phyloP scores from a whole-genome alignment of 495 filamentous ascomycete species.

The Parachaetomium inaequale region DNA sequence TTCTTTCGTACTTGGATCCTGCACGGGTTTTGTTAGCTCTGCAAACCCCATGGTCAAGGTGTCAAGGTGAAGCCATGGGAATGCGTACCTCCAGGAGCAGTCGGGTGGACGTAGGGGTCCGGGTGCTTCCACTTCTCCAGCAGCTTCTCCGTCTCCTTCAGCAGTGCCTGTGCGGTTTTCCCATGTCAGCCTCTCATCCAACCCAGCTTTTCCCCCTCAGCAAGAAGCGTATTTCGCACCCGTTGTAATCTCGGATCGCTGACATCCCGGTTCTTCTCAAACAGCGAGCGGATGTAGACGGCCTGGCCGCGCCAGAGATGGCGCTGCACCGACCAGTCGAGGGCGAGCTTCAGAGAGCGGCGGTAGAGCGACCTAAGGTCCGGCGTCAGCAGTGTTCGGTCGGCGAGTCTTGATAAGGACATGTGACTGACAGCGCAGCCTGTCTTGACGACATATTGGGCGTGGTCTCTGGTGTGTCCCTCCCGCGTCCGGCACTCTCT shows the following conservation, averaged over 20 bases:
- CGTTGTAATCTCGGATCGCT: constrained; percentile 82
- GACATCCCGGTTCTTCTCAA: constrained; percentile 88
- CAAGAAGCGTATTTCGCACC: constrained; percentile 46
- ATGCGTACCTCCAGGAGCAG: constrained; percentile 85
- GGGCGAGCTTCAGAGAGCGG: constrained; percentile 83
- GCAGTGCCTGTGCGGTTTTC: constrained; percentile 54
- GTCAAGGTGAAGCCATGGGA: background rate
- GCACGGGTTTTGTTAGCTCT: constrained; percentile 27
- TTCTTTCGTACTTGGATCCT: constrained; percentile 97
- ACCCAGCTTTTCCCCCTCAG: background rate
- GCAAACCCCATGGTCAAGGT: background rate
- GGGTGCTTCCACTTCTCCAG: constrained; percentile 96
- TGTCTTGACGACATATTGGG: constrained; percentile 46
- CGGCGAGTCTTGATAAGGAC: background rate
- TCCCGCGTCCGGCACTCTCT: background rate
- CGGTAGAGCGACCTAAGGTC: constrained; percentile 81
- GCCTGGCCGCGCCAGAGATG: constrained; percentile 92
- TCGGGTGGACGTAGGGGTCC: constrained; percentile 83
- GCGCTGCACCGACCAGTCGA: constrained; percentile 92
- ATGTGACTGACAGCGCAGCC: constrained; percentile 44
- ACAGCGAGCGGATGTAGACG: constrained; percentile 89
- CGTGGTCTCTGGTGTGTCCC: background rate
- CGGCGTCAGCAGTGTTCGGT: constrained; percentile 16
- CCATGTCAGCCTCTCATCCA: constrained; percentile 4
- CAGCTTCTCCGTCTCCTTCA: constrained; percentile 82